phyloP scores from a whole-genome alignment of 2,329 filamentous ascomycete species.

The Cladosporium oxysporum region DNA sequence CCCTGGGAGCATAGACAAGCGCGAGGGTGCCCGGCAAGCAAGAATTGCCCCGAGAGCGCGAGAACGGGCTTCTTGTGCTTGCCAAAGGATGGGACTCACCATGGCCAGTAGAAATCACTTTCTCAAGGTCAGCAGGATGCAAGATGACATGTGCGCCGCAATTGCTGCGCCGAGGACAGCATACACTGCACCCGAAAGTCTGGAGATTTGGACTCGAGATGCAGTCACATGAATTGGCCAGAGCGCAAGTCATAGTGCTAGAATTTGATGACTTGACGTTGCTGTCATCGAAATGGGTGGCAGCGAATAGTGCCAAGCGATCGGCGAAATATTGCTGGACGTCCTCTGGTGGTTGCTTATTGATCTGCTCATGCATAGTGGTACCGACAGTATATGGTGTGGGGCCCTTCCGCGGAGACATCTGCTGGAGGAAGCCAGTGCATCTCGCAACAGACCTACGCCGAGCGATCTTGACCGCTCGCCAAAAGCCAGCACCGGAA shows the following conservation, averaged over 20 bases:
- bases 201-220: neutral
- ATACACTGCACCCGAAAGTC: neutral
- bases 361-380: neutral
- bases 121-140: constrained; percentile 7
- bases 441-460: too few relatives aligned
- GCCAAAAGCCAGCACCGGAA: neutral
- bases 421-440: neutral
- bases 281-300: neutral
- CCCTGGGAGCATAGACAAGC: constrained; percentile 4
- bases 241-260: neutral
- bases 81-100: constrained; percentile 8
- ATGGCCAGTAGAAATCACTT: neutral
- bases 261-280: neutral
- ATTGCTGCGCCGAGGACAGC: neutral
- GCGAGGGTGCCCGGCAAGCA: neutral
- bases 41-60: neutral
- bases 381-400: neutral
- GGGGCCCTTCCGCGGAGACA: neutral
- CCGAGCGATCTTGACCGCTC: neutral
- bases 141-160: neutral
- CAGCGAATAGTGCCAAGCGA: constrained; percentile 65
- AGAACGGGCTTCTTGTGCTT: neutral
- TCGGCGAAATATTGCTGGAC: constrained; percentile 74
- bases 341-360: constrained; percentile 55
- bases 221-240: neutral